Base-by-base conservation (phyloP, 116 monocot species). In the Dioscorea cayenensis region DNA sequence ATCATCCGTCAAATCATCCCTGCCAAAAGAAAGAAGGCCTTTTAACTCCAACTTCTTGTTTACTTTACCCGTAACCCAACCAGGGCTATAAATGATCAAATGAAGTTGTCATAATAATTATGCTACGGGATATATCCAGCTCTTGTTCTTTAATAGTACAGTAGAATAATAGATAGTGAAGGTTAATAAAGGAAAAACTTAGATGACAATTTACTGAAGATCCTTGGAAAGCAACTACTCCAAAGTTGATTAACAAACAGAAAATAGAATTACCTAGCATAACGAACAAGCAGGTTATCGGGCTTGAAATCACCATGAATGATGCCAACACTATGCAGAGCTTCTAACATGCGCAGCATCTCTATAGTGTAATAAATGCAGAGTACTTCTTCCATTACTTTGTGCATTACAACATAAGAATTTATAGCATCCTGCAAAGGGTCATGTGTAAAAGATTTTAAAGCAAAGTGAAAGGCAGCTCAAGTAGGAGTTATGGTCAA, bases 271-370 rank as follows among this genome's bases (percentile, higher is more conserved):
- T 92, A 95, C 95, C 92, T 85, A 16, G 92, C 65, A 79, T 92
- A 92, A 49, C 92, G 89, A 58, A 89, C 76, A 32, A 95, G 89
- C 43, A 95, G 71, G 79, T 95, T 95, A 74, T 95, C 92, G 65
- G 95, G 92, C 77, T 95, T 95, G 67, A 95, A 92, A 84, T 95
- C 95, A 69, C 95, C 95, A 82, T 95, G 95, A 37, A 95, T 87
- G 63, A 95, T 80, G 20, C 85, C 92, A 82, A 69, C 87, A 71
- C 74, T 74, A 73, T 95, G 95, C 76, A 95, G 65, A 65, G 74
- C 77, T 77, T 96, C 92, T 32, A 96, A 69, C 70, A 96, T 96
- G 48, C 78, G 80, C 74, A 96, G 70, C 90, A 96, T 87, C 72
- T 96, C 90, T 65, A 92, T 82, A 16, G 92, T 90, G 77, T 96